These are phyloP conservation scores for Stemphylium vesicarium DNA, from an alignment of 2,329 filamentous ascomycete species.

Conservation along the genomic window DNA sequence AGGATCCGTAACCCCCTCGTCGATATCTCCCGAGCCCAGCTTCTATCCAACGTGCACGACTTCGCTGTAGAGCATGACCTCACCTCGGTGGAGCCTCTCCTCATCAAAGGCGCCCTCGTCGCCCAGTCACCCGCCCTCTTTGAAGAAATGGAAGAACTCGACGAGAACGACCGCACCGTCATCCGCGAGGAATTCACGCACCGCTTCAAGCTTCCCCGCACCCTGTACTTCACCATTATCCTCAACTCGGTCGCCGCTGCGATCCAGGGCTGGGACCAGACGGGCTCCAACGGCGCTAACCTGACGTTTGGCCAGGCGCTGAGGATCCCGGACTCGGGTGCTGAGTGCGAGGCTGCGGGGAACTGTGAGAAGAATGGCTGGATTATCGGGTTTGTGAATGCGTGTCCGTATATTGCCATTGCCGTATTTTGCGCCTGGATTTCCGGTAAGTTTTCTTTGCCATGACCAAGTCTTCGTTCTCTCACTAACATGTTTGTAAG, in stretches of 20 bases:
- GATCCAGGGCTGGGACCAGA: slow-evolving; percentile 72
- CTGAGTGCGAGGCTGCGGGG: slow-evolving; percentile 27
- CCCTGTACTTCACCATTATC: slow-evolving; percentile 69
- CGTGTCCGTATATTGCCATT: slow-evolving; percentile 41
- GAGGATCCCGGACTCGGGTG: slow-evolving; percentile 36
- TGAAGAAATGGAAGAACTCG: slow-evolving; percentile 67
- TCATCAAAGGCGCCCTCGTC: slow-evolving; percentile 67
- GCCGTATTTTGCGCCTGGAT: slow-evolving; percentile 35
- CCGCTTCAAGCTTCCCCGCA: slow-evolving; percentile 64
- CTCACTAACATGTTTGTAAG: not conserved
- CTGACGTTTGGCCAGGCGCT: slow-evolving; percentile 61
- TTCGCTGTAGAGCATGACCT: slow-evolving; percentile 68
- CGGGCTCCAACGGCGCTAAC: slow-evolving; percentile 59
- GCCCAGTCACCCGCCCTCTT: slow-evolving; percentile 71
- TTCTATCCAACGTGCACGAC: slow-evolving; percentile 63
- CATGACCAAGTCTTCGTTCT: not conserved
- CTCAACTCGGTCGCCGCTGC: slow-evolving; percentile 73
- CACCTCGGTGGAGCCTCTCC: slow-evolving; percentile 61
- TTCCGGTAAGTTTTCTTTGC: slow-evolving; percentile 7
- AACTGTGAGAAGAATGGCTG: slow-evolving; percentile 42
- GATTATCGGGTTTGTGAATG: slow-evolving; percentile 44
- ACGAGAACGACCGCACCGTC: slow-evolving; percentile 64
- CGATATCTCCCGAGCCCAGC: slow-evolving; percentile 59
- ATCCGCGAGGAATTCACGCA: slow-evolving; percentile 68
- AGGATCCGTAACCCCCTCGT: slow-evolving; percentile 65